A percentile compares a stretch with the other conserved stretches of the same genome.
These are phyloP conservation scores for Quercus lobata DNA, from an alignment of 331 rosid species.

Conservation along the genomic window DNA sequence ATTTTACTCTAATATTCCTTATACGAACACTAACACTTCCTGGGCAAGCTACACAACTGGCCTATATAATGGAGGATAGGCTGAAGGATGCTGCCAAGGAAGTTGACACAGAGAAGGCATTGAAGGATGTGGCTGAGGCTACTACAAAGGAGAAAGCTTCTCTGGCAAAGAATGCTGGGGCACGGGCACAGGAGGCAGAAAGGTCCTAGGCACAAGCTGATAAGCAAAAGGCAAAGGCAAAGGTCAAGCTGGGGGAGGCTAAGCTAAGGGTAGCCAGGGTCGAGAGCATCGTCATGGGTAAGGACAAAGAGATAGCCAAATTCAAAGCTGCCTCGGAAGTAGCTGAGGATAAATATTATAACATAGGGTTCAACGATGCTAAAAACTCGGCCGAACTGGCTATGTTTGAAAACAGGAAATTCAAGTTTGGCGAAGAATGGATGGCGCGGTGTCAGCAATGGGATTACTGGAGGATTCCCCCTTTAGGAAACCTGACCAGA, in stretches of 20 bases:
- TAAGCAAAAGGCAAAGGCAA: too few species aligned
- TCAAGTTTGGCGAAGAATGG: rapidly evolving
- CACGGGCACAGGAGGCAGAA: rapidly evolving
- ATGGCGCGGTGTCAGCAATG: rapidly evolving
- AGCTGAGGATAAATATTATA: rapidly evolving
- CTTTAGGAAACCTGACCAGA: too few species aligned
- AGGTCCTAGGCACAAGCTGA: too few species aligned
- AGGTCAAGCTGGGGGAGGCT: too few species aligned
- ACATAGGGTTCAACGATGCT: rapidly evolving
- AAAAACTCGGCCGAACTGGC: rapidly evolving
- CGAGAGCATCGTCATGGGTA: too few species aligned
- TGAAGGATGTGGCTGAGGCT: too few species aligned
- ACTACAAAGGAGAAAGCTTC: rapidly evolving
- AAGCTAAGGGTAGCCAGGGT: too few species aligned
- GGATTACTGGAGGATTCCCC: rapidly evolving
- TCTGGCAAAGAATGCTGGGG: rapidly evolving
- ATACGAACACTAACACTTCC: rapidly evolving
- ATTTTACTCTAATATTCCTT: too few species aligned
- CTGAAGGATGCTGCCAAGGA: rapidly evolving
- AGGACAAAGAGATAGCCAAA: rapidly evolving
- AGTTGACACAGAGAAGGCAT: rapidly evolving
- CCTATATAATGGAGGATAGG: too few species aligned
- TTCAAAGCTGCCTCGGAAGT: too few species aligned
- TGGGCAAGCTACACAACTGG: rapidly evolving
- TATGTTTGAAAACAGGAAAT: too few species aligned